Evolutionary conservation across 352 stramenopile species (phyloP).

Genomic region (Phytophthora sp.): DNA sequence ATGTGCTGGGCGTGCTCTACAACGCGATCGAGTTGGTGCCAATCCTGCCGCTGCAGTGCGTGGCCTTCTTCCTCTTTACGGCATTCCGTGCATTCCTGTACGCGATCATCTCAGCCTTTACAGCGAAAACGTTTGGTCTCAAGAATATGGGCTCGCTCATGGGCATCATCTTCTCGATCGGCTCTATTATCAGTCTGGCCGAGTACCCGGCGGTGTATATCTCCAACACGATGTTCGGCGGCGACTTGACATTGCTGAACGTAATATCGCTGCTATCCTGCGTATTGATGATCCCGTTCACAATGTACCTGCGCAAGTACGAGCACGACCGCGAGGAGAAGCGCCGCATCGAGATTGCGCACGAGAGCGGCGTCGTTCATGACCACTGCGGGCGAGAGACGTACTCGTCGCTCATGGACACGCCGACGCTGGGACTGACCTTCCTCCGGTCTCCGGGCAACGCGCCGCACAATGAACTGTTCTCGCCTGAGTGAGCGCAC

Average conservation of each 20-base stretch:
- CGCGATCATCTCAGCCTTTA: slow-evolving; percentile 87
- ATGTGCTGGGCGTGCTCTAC: slow-evolving; percentile 72
- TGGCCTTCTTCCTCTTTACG: slow-evolving; percentile 84
- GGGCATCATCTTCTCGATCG: slow-evolving; percentile 83
- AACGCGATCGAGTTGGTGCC: slow-evolving; percentile 76
- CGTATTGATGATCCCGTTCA: slow-evolving; percentile 65
- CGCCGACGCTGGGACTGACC: slow-evolving; percentile 51
- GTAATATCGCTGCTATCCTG: slow-evolving; percentile 57
- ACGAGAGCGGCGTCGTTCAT: slow-evolving; percentile 25
- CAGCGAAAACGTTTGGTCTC: slow-evolving; percentile 86
- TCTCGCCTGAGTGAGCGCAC: slow-evolving; percentile 32
- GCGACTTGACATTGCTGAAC: slow-evolving; percentile 65
- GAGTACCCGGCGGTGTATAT: slow-evolving; percentile 83
- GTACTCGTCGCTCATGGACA: slow-evolving; percentile 56
- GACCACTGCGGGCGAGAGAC: slow-evolving; percentile 31
- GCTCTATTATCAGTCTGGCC: slow-evolving; percentile 72
- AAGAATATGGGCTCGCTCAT: slow-evolving; percentile 86
- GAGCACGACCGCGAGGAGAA: slow-evolving; percentile 51
- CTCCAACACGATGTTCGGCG: slow-evolving; percentile 65
- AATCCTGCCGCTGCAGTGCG: slow-evolving; percentile 62
- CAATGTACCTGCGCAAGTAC: slow-evolving; percentile 60
- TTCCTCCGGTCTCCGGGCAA: slow-evolving; percentile 64
- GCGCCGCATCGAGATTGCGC: slow-evolving; percentile 42
- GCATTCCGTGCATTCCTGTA: slow-evolving; percentile 89
- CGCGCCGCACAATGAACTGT: slow-evolving; percentile 30